Evolutionary conservation across 2,329 filamentous ascomycete genomes (phyloP).

Genomic region (Lojkania enalia): DNA sequence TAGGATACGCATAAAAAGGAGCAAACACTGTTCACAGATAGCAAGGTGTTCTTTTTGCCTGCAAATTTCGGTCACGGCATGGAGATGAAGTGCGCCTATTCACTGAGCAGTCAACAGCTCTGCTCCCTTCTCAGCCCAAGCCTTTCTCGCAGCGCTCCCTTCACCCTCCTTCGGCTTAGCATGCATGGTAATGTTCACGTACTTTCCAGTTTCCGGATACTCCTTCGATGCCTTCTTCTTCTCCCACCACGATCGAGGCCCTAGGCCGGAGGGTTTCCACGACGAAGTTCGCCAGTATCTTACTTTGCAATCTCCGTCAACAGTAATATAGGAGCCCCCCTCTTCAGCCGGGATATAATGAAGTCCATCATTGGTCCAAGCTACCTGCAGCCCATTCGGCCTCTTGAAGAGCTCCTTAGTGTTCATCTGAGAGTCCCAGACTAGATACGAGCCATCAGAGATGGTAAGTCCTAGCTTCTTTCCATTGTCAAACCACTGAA

Average conservation of each 20-base stretch:
- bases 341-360: conserved; percentile 18
- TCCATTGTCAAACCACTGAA: conserved; percentile 26
- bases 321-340: conserved; percentile 23
- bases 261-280: background rate
- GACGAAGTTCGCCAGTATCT: conserved; percentile 23
- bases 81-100: too few species aligned
- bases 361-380: conserved; percentile 15
- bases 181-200: conserved; percentile 1
- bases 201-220: conserved; percentile 4
- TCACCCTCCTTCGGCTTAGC: conserved; percentile 10
- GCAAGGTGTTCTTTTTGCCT: too few species aligned
- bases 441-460: conserved; percentile 24
- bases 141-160: conserved; percentile 1
- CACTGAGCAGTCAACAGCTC: conserved; percentile 13
- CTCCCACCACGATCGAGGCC: conserved; percentile 17
- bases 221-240: conserved; percentile 8
- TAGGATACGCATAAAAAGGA: too few species aligned
- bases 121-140: conserved; percentile 12
- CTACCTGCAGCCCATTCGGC: conserved; percentile 12
- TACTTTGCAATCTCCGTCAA: conserved; percentile 29
- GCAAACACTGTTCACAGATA: too few species aligned
- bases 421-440: conserved; percentile 30
- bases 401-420: conserved; percentile 32
- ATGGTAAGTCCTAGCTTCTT: conserved; percentile 19
- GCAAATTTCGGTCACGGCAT: too few species aligned